Percentiles rank a stretch among this genome's conserved stretches.
Conservation (phyloP, 2,329 filamentous ascomycete genomes). For the Annulohypoxylon truncatum region DNA sequence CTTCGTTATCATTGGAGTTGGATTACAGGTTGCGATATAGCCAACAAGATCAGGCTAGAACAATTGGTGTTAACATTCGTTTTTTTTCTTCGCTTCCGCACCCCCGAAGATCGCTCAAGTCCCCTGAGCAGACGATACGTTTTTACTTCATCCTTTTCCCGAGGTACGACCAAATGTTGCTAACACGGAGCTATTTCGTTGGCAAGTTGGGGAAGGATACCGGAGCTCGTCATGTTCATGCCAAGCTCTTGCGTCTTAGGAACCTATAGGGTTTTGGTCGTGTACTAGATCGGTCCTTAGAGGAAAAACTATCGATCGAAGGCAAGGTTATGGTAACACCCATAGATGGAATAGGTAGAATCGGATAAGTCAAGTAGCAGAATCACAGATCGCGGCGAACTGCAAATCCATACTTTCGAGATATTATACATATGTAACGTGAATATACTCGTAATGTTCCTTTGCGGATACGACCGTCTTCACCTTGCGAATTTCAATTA, state of each 20-base stretch:
- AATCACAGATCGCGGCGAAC: constrained; percentile 15
- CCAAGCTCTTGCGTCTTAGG: constrained; percentile 3
- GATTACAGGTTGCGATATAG: not conserved
- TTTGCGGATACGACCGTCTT: not conserved
- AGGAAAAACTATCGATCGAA: constrained; percentile 12
- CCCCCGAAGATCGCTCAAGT: constrained; percentile 16
- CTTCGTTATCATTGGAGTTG: constrained; percentile 11
- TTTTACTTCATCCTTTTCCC: not conserved
- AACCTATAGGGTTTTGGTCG: constrained; percentile 6
- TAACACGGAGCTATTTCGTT: not conserved
- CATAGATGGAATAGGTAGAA: constrained; percentile 16
- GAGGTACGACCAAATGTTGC: not conserved
- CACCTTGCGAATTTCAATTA: not conserved
- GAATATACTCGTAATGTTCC: not conserved
- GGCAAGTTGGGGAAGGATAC: not conserved
- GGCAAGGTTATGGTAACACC: constrained; percentile 24
- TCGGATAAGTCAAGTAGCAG: constrained; percentile 13
- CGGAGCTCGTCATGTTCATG: not conserved
- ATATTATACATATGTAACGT: not conserved
- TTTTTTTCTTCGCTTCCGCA: constrained; percentile 20
- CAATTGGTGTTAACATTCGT: constrained; percentile 14
- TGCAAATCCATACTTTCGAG: not conserved
- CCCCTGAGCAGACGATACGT: constrained; percentile 12
- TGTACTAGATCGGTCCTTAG: not conserved
- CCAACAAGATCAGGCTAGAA: constrained; percentile 11